Evolutionary conservation across 164 flowering plant species (phyloP).

Genomic region (Euptelea pleiosperma): DNA sequence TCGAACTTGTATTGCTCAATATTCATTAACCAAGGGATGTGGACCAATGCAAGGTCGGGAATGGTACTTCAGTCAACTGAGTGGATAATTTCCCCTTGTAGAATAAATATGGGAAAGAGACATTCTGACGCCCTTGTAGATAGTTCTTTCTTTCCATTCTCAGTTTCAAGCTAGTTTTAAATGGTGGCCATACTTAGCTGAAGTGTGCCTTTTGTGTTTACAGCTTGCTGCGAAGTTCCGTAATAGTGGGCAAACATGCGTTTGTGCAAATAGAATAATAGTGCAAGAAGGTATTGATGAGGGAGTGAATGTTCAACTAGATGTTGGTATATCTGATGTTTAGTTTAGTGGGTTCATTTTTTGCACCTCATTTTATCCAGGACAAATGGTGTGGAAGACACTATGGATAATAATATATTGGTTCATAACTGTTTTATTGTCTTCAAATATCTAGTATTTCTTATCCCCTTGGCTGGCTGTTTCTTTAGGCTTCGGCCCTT

Average conservation of each 20-base stretch:
- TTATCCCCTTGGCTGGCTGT: too few relatives aligned
- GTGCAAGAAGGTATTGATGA: constrained; percentile 85
- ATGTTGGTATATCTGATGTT: constrained; percentile 1
- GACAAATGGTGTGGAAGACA: not conserved
- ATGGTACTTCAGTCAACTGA: not conserved
- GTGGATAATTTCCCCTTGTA: too few relatives aligned
- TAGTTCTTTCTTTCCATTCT: too few relatives aligned
- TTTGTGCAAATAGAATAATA: constrained; percentile 83
- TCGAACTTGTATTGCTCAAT: too few relatives aligned
- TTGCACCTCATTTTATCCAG: not conserved
- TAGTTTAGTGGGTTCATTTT: not conserved
- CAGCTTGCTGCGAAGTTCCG: constrained; percentile 96
- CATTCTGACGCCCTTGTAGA: too few relatives aligned
- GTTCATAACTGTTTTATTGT: not conserved
- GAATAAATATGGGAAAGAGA: too few relatives aligned
- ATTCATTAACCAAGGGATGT: not conserved
- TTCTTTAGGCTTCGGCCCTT: too few relatives aligned
- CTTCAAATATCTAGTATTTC: not conserved
- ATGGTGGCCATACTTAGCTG: not conserved
- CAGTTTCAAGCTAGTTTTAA: not conserved
- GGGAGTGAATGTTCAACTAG: not conserved
- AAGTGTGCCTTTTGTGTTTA: constrained; percentile 20
- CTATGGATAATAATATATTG: not conserved
- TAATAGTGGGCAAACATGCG: constrained; percentile 98
- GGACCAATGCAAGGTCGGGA: not conserved